These are phyloP conservation scores for Colletotrichum australisinense DNA, from an alignment of 2,329 filamentous ascomycete species.

Conservation along the genomic window DNA sequence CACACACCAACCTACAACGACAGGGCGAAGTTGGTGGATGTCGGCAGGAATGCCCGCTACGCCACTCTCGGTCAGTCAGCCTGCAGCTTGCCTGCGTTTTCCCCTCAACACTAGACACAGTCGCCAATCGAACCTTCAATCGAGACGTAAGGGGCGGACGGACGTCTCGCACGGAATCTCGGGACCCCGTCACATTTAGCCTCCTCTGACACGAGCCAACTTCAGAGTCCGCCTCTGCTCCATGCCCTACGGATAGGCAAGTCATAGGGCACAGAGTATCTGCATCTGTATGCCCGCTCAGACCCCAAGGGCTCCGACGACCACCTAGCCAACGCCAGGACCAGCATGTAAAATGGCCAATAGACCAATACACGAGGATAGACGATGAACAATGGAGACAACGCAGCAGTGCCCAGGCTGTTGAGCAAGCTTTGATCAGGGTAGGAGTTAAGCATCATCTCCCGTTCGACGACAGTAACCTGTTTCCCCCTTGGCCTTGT, in stretches of 20 bases:
- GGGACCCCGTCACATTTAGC: constrained; percentile 18
- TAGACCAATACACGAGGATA: background rate
- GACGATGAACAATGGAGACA: background rate
- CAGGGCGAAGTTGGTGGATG: background rate
- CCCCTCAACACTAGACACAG: background rate
- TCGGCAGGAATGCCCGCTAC: background rate
- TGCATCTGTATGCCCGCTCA: constrained; percentile 4
- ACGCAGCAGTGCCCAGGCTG: background rate
- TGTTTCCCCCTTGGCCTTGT: background rate
- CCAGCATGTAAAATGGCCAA: background rate
- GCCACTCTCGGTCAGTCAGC: background rate
- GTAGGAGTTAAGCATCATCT: constrained; percentile 25
- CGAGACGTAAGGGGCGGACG: background rate
- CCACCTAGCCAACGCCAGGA: background rate
- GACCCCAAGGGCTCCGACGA: constrained; percentile 4
- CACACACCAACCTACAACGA: constrained; percentile 22
- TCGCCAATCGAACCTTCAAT: background rate
- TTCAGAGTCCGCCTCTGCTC: background rate
- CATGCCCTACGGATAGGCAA: background rate
- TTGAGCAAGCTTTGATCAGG: background rate
- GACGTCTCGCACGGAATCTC: constrained; percentile 14
- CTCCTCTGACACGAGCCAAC: constrained; percentile 22
- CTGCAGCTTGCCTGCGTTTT: background rate
- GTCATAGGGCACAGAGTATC: background rate
- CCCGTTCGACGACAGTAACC: background rate